Evolutionary conservation across 140 eudicot genomes (phyloP).

Genomic region (Stevia rebaudiana): DNA sequence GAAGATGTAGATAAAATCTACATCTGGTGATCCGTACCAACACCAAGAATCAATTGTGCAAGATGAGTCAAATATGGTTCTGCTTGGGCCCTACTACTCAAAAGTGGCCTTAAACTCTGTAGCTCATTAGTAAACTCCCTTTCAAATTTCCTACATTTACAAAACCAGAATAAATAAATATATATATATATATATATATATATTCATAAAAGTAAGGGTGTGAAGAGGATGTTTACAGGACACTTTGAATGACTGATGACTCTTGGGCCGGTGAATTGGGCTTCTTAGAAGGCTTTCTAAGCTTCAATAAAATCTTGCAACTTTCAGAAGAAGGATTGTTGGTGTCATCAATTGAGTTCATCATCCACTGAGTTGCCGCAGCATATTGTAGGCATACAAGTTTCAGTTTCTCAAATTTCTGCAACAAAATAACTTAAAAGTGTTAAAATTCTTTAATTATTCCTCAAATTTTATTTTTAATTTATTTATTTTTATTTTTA

Average conservation of each 20-base stretch:
- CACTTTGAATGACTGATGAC: slow-evolving; percentile 50
- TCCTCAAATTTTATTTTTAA: neutral
- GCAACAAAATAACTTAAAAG: slow-evolving; percentile 24
- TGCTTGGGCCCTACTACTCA: slow-evolving; percentile 85
- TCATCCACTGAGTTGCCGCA: slow-evolving; percentile 81
- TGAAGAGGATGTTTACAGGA: slow-evolving; percentile 45
- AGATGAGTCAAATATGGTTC: slow-evolving; percentile 96
- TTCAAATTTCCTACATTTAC: slow-evolving; percentile 74
- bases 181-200: neutral
- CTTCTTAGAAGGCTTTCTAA: slow-evolving; percentile 48
- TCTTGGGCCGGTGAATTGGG: slow-evolving; percentile 52
- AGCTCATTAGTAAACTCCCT: slow-evolving; percentile 67
- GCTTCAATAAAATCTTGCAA: slow-evolving; percentile 41
- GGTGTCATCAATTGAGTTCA: slow-evolving; percentile 53
- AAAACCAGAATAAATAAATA: neutral
- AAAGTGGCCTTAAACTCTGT: slow-evolving; percentile 77
- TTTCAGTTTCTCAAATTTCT: slow-evolving; percentile 90
- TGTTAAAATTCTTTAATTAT: neutral
- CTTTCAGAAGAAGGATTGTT: slow-evolving; percentile 26
- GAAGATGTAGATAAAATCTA: slow-evolving; percentile 5
- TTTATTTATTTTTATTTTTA: neutral
- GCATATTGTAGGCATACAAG: slow-evolving; percentile 88
- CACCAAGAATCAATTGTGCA: slow-evolving; percentile 97
- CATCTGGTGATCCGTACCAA: slow-evolving; percentile 52
- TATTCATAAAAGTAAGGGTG: neutral